These are phyloP conservation scores for Camelina neglecta DNA, from an alignment of 345 rosid species.

Conservation along the genomic window DNA sequence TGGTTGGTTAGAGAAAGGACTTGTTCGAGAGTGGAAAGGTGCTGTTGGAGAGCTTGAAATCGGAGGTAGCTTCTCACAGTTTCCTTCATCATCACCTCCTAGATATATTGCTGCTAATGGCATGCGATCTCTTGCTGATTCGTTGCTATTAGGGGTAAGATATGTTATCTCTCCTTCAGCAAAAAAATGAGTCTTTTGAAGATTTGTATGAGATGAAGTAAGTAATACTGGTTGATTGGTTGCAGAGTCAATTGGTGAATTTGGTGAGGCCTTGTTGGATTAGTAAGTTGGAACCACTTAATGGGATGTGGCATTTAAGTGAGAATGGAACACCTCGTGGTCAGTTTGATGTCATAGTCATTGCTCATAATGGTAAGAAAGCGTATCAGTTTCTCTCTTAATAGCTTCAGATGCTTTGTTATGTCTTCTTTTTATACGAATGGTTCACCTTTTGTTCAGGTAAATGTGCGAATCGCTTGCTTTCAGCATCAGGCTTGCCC, in stretches of 20 bases:
- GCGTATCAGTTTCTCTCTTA: conserved; percentile 2
- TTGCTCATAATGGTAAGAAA: conserved; percentile 89
- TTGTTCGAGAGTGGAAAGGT: conserved; percentile 73
- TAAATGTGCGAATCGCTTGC: conserved; percentile 92
- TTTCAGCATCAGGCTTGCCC: conserved; percentile 85
- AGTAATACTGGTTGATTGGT: conserved; percentile 19
- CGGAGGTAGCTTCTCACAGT: conserved; percentile 72
- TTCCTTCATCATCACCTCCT: conserved; percentile 59
- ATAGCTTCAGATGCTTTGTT: conserved; percentile 13
- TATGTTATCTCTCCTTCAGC: conserved; percentile 1
- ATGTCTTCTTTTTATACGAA: not conserved
- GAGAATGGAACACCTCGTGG: conserved; percentile 84
- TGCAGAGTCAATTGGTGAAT: conserved; percentile 68
- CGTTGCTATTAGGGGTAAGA: conserved; percentile 64
- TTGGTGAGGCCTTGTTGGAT: conserved; percentile 96
- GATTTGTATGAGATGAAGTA: conserved; percentile 9
- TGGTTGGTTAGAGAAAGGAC: conserved; percentile 78
- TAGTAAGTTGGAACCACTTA: conserved; percentile 79
- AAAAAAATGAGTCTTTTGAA: not conserved
- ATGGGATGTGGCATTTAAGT: conserved; percentile 92
- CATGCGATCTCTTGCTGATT: conserved; percentile 87
- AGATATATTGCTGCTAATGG: conserved; percentile 78
- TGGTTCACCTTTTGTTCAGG: conserved; percentile 53
- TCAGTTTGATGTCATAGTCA: conserved; percentile 76
- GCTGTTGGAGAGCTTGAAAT: conserved; percentile 74